phyloP scores from a whole-genome alignment of 768 basidiomycete species.

The Boletus rex-veris region DNA sequence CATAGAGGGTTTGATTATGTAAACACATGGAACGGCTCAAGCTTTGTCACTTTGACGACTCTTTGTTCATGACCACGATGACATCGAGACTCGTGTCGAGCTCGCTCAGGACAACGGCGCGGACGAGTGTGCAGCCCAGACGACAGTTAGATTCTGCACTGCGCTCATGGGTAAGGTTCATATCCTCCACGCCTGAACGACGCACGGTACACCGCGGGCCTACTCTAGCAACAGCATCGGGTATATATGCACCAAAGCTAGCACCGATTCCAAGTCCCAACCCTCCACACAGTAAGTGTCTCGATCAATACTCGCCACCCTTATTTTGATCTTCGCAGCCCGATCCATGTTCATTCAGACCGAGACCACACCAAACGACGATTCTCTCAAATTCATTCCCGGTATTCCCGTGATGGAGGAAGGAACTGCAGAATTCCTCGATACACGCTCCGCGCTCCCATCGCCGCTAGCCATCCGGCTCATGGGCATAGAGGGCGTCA shows the following conservation, averaged over 20 bases:
- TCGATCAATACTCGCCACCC: neutral
- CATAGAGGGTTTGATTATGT: slow-evolving; percentile 15
- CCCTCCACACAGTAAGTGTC: slow-evolving; percentile 36
- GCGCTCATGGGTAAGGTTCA: slow-evolving; percentile 21
- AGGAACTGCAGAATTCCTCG: slow-evolving; percentile 92
- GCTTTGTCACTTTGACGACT: neutral
- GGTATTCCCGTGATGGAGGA: slow-evolving; percentile 84
- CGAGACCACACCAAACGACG: slow-evolving; percentile 94
- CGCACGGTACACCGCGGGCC: slow-evolving; percentile 29
- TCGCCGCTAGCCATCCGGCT: slow-evolving; percentile 94
- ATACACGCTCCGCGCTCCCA: slow-evolving; percentile 77
- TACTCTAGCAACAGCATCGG: slow-evolving; percentile 34
- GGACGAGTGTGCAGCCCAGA: slow-evolving; percentile 1
- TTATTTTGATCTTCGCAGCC: slow-evolving; percentile 35
- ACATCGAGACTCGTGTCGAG: slow-evolving; percentile 13
- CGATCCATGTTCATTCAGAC: slow-evolving; percentile 99
- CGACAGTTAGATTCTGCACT: slow-evolving; percentile 7
- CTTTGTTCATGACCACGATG: slow-evolving; percentile 17
- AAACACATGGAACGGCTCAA: slow-evolving; percentile 9
- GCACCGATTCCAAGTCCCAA: neutral
- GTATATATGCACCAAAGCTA: slow-evolving; percentile 16
- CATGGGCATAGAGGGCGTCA: slow-evolving; percentile 92
- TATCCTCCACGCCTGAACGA: slow-evolving; percentile 21
- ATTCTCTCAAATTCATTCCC: slow-evolving; percentile 97
- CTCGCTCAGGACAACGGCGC: slow-evolving; percentile 13